Base-by-base conservation (phyloP, 768 basidiomycete species). In the Termitomyces sp. region DNA sequence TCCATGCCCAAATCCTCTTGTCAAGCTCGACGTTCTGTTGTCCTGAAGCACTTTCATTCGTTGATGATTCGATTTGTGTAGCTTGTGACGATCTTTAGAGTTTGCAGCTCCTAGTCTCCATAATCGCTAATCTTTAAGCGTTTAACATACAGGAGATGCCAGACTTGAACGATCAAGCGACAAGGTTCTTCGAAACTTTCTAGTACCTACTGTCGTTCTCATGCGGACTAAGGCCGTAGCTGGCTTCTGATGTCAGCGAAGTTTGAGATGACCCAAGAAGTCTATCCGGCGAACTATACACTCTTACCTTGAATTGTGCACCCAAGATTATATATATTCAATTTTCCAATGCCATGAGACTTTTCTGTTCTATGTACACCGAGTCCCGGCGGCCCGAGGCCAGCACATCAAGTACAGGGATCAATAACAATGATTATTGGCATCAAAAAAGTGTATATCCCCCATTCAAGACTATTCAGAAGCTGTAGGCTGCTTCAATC, bases 81-180 rank as follows among this genome's bases (percentile, higher is more conserved):
- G 23, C 33, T 37, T 35, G 21, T 37, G 12, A 4, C 23, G 48
- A 19, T 38, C 17, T 26, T 7, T 51, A 43, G 23, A 35, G 17
- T 55, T 49, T 28, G 35, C 28, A n/a, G 31, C 28, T 5, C 11
- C 26, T 53, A 50, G 49, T 55, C 50, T 55, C 45, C 45, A 48
- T 3, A 19, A 46, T 55, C 31, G 44, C 50, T 51, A 21, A 53
- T 54, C 43, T 49, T 52, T 53, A 51, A 51, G 48, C 52, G 37
- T 56, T 59, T 59, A 59, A 53, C 51, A 54, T 53, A 56, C 54
- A 58, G 53, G 56, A 50, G 54, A 61, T 38, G 37, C 15, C 19
- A n/a, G 50, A 42, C 38, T 46, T 49, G 50, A 54, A 55, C 37
- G 23, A 51, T 53, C 43, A 58, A 48, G 41, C 57, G 46, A 61